These are phyloP conservation scores for Parachaetomium inaequale DNA, from an alignment of 495 filamentous ascomycete genomes.

Conservation along the genomic window DNA sequence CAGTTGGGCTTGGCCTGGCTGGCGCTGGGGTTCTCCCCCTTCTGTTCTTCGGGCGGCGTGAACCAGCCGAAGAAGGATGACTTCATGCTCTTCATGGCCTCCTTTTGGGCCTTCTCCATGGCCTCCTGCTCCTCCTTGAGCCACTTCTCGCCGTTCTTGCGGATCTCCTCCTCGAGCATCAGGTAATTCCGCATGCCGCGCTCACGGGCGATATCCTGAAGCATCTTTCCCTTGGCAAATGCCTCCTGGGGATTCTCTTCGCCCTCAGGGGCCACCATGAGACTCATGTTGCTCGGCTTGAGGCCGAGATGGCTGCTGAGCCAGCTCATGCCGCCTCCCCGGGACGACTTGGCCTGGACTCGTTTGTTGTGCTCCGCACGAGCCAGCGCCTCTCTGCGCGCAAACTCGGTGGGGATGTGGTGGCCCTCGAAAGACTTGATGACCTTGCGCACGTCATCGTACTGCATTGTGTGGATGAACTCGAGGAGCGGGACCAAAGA, in stretches of 20 bases:
- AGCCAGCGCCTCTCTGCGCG: slow-evolving; percentile 77
- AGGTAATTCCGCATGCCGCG: slow-evolving; percentile 86
- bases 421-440: slow-evolving; percentile 84
- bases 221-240: slow-evolving; percentile 85
- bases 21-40: slow-evolving; percentile 7
- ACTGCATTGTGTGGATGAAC: slow-evolving; percentile 90
- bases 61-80: slow-evolving; percentile 51
- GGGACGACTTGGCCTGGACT: slow-evolving; percentile 59
- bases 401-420: slow-evolving; percentile 83
- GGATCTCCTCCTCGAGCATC: slow-evolving; percentile 79
- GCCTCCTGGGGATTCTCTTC: slow-evolving; percentile 69
- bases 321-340: slow-evolving; percentile 53
- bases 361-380: slow-evolving; percentile 75
- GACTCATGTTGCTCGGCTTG: slow-evolving; percentile 55
- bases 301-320: slow-evolving; percentile 70
- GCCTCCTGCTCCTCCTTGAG: slow-evolving; percentile 82
- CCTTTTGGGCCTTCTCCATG: slow-evolving; percentile 80
- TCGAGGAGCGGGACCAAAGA: slow-evolving; percentile 91
- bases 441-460: slow-evolving; percentile 75
- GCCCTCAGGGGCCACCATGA: slow-evolving; percentile 55
- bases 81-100: slow-evolving; percentile 81
- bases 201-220: slow-evolving; percentile 88
- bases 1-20: slow-evolving; percentile 16
- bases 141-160: slow-evolving; percentile 90
- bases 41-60: slow-evolving; percentile 12